Evolutionary conservation across 148 eudicot genomes (phyloP).

Genomic region (Rhododendron vialii): DNA sequence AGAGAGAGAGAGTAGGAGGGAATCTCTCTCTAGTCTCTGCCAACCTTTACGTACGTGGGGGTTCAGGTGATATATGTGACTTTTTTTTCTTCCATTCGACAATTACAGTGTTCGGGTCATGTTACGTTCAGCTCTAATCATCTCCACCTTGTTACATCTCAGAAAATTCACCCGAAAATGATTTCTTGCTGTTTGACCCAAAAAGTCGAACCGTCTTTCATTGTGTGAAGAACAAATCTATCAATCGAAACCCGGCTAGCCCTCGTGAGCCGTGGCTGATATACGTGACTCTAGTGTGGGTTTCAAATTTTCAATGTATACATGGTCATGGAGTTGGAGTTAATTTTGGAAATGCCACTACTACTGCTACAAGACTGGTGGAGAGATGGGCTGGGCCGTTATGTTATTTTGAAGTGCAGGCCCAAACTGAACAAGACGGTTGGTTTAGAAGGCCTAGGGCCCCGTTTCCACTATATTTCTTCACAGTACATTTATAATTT

Average conservation of each 20-base stretch:
- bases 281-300: too few relatives aligned
- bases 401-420: not conserved
- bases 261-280: too few relatives aligned
- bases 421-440: not conserved
- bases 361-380: not conserved
- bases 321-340: not conserved
- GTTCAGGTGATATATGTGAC: not conserved
- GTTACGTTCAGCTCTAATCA: too few relatives aligned
- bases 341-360: not conserved
- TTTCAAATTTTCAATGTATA: too few relatives aligned
- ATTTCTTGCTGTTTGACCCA: too few relatives aligned
- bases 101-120: too few relatives aligned
- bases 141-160: rapidly evolving
- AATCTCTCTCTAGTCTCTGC: conserved; percentile 17
- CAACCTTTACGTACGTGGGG: conserved; percentile 16
- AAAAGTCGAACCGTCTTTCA: too few relatives aligned
- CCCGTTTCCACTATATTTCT: not conserved
- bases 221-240: too few relatives aligned
- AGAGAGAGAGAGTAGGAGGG: not conserved
- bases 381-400: not conserved
- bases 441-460: not conserved
- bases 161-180: too few relatives aligned
- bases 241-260: too few relatives aligned
- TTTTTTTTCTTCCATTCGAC: too few relatives aligned
- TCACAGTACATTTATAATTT: too few relatives aligned